A percentile compares a stretch with the other conserved stretches of the same genome.
These are phyloP conservation scores for Durio zibethinus DNA, from an alignment of 345 rosid species.

Conservation along the genomic window DNA sequence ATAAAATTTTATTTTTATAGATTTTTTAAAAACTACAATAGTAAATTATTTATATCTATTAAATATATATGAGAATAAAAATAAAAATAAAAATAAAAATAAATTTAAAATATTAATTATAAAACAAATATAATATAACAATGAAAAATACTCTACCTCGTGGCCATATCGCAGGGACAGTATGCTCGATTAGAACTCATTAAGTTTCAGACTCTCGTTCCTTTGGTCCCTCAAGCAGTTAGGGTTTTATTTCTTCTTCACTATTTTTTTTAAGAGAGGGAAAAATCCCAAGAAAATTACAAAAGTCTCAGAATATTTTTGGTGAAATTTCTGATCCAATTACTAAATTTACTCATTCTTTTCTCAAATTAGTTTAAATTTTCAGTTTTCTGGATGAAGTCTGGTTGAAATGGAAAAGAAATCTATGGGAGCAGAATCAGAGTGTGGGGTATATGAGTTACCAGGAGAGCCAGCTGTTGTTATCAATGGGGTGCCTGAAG, in stretches of 20 bases:
- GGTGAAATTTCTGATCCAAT: conserved; percentile 4
- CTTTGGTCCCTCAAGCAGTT: background rate
- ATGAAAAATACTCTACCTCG: too few species aligned
- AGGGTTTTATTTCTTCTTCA: background rate
- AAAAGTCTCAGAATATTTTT: background rate
- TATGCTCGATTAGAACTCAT: background rate
- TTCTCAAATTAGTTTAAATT: background rate
- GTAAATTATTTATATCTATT: too few species aligned
- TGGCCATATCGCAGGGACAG: too few species aligned
- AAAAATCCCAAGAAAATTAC: background rate
- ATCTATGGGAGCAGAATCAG: conserved; percentile 26
- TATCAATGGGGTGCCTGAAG: conserved; percentile 69
- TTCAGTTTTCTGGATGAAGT: background rate
- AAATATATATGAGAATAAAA: too few species aligned
- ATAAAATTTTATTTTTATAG: too few species aligned
- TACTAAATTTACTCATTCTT: background rate
- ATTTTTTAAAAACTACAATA: too few species aligned
- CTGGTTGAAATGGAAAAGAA: conserved; percentile 29
- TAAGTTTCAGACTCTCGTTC: background rate
- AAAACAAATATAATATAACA: too few species aligned
- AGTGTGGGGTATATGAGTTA: conserved; percentile 45
- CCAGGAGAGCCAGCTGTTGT: conserved; percentile 79
- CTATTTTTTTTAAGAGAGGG: background rate
- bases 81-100: too few species aligned
- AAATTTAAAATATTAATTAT: too few species aligned